Base-by-base conservation (phyloP, 148 eudicot species). In the Rhododendron kiyosumense region DNA sequence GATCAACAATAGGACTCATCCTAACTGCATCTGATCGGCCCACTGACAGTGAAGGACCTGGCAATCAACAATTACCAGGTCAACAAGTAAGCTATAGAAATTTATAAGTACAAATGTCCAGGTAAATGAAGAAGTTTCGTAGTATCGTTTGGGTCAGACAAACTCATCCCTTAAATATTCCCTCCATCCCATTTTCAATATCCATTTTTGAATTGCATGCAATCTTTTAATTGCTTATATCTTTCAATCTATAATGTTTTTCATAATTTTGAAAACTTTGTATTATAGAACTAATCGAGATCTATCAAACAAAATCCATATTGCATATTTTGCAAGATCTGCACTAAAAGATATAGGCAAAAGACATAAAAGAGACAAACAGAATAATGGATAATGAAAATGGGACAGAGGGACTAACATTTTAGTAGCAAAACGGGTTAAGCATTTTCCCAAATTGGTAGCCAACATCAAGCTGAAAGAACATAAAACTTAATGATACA, bases 11-110 rank as follows among this genome's bases (percentile, higher is more conserved):
- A 63, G 90, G 86, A 82, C 87, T 90, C 91, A 88, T 90, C 85
- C 93, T 89, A 83, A 93, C 88, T 84, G 91, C 91, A 89, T 94
- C 96, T 65, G 97, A 90, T 80, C 87, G 93, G 84, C 94, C 90
- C 91, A 96, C 91, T 49, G 99, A 92, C 79, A 92, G 86, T 83
- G 93, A 86, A 81, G 90, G 92, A 83, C 97, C 99, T 94, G 91
- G 20, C 46, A 76, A 83, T 38, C 87, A 86, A 86, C 32, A n/a
- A 82, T 32, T 41, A 75, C 52, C 24, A 13, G 36, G 41, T 85
- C 61, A 86, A 81, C 10, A 81, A 86, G 30, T 20, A 26, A 38
- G 65, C 82, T 32, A 81, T 30, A 17, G 63, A 14, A 22, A 9
- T 57, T 52, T 81, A 81, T 14, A 32, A 34, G 57, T 32, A 10